Evolutionary conservation across 345 rosid species (phyloP).

Genomic region (Eucalyptus sp.): DNA sequence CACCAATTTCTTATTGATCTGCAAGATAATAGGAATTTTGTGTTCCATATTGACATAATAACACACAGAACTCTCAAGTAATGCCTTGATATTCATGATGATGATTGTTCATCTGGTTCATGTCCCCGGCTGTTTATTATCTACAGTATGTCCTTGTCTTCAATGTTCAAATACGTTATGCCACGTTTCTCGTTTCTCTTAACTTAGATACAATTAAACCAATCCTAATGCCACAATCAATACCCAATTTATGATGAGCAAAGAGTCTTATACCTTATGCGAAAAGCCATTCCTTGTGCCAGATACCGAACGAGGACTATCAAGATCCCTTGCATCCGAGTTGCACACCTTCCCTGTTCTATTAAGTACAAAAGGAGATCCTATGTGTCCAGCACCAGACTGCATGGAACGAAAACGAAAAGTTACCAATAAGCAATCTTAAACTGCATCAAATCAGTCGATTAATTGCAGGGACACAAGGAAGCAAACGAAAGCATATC

Average conservation of each 20-base stretch:
- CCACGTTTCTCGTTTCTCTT: background rate
- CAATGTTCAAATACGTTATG: background rate
- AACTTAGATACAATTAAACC: background rate
- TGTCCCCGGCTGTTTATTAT: background rate
- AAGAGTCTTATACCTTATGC: constrained; percentile 26
- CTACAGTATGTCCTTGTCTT: background rate
- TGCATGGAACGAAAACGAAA: constrained; percentile 4
- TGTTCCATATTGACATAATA: background rate
- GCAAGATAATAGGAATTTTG: background rate
- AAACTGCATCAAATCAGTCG: background rate
- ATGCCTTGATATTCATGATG: background rate
- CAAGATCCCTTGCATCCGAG: constrained; percentile 30
- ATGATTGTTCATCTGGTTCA: background rate
- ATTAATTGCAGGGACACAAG: background rate
- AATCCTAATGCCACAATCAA: background rate
- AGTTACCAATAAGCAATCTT: background rate
- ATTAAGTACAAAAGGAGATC: constrained; percentile 14
- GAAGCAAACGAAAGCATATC: background rate
- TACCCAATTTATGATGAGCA: background rate
- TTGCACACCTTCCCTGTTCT: constrained; percentile 10
- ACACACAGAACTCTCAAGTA: background rate
- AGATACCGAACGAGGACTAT: constrained; percentile 29
- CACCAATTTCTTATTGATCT: background rate
- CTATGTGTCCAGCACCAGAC: constrained; percentile 23
- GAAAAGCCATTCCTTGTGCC: constrained; percentile 22